phyloP scores from a whole-genome alignment of 2,329 filamentous ascomycete species.

The Fusarium sp. region DNA sequence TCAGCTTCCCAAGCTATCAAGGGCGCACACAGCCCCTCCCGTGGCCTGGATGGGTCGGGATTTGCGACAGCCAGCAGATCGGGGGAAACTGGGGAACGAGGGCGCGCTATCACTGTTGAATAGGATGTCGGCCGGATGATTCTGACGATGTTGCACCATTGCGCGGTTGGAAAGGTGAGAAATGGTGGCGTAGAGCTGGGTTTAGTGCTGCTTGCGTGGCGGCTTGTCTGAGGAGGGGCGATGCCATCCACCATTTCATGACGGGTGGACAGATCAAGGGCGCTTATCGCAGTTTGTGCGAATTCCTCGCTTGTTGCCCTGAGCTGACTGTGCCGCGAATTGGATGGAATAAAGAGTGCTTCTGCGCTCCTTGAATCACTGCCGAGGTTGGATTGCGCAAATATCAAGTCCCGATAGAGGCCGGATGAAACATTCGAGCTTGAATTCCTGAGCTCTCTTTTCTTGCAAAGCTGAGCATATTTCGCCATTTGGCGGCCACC shows the following conservation, averaged over 20 bases:
- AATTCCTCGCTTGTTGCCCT: neutral
- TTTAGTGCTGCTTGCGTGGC: conserved; percentile 46
- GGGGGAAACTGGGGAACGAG: conserved; percentile 16
- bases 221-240: conserved; percentile 38
- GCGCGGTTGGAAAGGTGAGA: conserved; percentile 22
- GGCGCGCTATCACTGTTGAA: neutral
- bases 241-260: conserved; percentile 36
- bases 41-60: neutral
- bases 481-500: neutral
- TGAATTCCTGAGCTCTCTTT: conserved; percentile 18
- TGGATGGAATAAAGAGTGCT: neutral
- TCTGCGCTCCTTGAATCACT: neutral
- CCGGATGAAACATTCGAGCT: conserved; percentile 24
- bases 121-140: conserved; percentile 13
- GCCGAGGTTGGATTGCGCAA: neutral
- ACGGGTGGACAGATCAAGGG: conserved; percentile 23
- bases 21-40: neutral
- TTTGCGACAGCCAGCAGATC: neutral
- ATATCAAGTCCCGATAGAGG: neutral
- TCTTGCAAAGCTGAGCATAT: conserved; percentile 18
- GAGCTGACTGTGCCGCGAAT: neutral
- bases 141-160: conserved; percentile 27
- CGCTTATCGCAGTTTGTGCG: conserved; percentile 5
- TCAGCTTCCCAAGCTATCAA: neutral
- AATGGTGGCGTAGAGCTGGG: conserved; percentile 43